phyloP scores from a whole-genome alignment of 257 asterid genomes.

The Penstemon barbatus region DNA sequence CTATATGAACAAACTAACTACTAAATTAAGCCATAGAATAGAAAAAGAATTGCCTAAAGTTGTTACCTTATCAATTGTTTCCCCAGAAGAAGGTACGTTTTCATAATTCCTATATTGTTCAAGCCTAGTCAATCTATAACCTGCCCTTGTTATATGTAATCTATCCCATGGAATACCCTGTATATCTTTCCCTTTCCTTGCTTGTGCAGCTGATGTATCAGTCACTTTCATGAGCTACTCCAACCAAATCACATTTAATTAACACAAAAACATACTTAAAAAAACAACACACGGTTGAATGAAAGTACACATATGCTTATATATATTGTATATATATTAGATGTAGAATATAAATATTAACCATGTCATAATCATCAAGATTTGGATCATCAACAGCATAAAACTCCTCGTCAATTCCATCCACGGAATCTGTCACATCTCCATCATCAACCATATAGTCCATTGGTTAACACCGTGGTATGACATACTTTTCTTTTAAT shows the following conservation, averaged over 20 bases:
- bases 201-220: constrained; percentile 78
- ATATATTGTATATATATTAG: neutral
- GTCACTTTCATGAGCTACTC: constrained; percentile 64
- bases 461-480: constrained; percentile 37
- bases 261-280: constrained; percentile 7
- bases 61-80: constrained; percentile 57
- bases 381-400: constrained; percentile 45
- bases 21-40: neutral
- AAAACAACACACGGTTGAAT: neutral
- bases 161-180: constrained; percentile 84
- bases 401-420: constrained; percentile 32
- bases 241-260: constrained; percentile 17
- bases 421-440: constrained; percentile 41
- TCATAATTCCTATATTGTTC: constrained; percentile 69
- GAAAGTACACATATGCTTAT: too few relatives aligned
- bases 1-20: neutral
- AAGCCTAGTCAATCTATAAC: constrained; percentile 65
- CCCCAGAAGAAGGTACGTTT: constrained; percentile 61
- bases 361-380: constrained; percentile 68
- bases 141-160: constrained; percentile 55
- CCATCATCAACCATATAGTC: constrained; percentile 45
- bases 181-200: constrained; percentile 76
- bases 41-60: constrained; percentile 1
- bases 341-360: constrained; percentile 30
- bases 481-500: constrained; percentile 32